These are phyloP conservation scores for Mycena crocata DNA, from an alignment of 768 basidiomycete genomes.

Conservation along the genomic window DNA sequence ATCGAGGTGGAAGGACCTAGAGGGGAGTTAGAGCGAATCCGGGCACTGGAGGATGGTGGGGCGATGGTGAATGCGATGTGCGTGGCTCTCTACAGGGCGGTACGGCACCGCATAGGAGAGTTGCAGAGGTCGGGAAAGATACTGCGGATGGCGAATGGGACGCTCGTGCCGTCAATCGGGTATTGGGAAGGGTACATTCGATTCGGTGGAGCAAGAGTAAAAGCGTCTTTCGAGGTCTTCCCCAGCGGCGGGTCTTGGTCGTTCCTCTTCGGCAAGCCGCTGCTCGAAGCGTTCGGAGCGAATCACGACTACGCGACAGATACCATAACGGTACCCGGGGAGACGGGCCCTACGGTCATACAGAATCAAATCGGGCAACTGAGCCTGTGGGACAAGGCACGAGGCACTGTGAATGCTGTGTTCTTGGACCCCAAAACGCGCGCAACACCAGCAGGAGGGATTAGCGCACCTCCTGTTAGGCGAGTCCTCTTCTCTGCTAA, in stretches of 20 bases:
- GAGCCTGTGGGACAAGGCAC: slow-evolving; percentile 13
- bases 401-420: slow-evolving; percentile 8
- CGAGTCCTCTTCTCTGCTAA: slow-evolving; percentile 6
- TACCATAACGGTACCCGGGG: slow-evolving; percentile 16
- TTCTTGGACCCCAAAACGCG: slow-evolving; percentile 23
- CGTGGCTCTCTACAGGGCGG: neutral
- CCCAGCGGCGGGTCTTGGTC: slow-evolving; percentile 31
- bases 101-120: neutral
- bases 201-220: slow-evolving; percentile 13
- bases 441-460: slow-evolving; percentile 14
- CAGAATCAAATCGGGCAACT: slow-evolving; percentile 1
- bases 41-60: slow-evolving; percentile 28
- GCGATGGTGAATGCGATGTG: slow-evolving; percentile 35
- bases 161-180: slow-evolving; percentile 35
- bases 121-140: slow-evolving; percentile 17
- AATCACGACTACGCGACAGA: slow-evolving; percentile 29
- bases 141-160: slow-evolving; percentile 48
- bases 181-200: slow-evolving; percentile 35
- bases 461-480: slow-evolving; percentile 22
- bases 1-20: slow-evolving; percentile 27
- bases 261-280: slow-evolving; percentile 30
- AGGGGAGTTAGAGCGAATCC: slow-evolving; percentile 26
- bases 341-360: neutral
- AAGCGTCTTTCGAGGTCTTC: slow-evolving; percentile 37
- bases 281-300: slow-evolving; percentile 27